These are phyloP conservation scores for Eruca vesicaria DNA, from an alignment of 441 rosid genomes.

Conservation along the genomic window DNA sequence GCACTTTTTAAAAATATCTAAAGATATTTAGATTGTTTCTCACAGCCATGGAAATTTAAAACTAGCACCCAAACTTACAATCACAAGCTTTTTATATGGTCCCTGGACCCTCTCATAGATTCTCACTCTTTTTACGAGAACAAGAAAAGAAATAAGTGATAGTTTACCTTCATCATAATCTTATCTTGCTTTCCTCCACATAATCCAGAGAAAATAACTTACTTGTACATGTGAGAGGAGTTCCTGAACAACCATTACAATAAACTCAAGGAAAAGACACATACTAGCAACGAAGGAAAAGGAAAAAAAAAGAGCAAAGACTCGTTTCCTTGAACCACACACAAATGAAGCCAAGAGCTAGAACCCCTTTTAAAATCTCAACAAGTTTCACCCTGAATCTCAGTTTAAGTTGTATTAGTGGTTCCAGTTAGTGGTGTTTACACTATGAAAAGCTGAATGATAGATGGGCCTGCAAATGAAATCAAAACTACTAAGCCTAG, in stretches of 20 bases:
- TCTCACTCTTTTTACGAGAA: slow-evolving; percentile 13
- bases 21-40: neutral
- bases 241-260: neutral
- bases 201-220: neutral
- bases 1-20: slow-evolving; percentile 6
- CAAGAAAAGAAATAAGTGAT: neutral
- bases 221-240: neutral
- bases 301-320: too few relatives aligned
- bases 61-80: neutral
- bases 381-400: too few relatives aligned
- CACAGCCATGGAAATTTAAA: neutral
- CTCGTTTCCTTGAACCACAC: neutral
- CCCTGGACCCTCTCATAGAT: slow-evolving; percentile 3
- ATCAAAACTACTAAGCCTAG: too few relatives aligned
- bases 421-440: too few relatives aligned
- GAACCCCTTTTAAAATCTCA: too few relatives aligned
- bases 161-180: neutral
- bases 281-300: too few relatives aligned
- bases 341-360: too few relatives aligned
- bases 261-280: neutral
- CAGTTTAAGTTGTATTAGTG: too few relatives aligned
- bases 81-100: slow-evolving; percentile 18
- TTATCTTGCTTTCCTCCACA: neutral
- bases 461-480: too few relatives aligned
- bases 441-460: too few relatives aligned